Evolutionary conservation across 345 rosid species (phyloP), one percentile per base, ranked within the genome.

Genomic region (Brassica incana): DNA sequence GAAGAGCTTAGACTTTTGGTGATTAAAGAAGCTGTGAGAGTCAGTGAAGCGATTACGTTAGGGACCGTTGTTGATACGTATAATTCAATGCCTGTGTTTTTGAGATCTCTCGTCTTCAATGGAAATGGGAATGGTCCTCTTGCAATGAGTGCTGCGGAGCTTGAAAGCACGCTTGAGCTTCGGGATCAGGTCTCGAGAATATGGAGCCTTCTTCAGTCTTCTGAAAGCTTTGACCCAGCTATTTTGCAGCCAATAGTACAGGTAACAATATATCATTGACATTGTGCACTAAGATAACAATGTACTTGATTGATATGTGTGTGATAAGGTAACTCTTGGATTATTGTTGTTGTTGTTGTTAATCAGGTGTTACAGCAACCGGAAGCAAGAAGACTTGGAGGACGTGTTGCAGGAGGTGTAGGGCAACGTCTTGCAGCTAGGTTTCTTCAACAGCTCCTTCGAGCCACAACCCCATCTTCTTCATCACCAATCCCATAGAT

Each of bases 361-460:
- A 69, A 38, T 76, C 86, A 95, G 99, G 95, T 92, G 71, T 87
- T 95, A 80, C 97, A 90, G 83, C 94, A 91, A 84, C 93, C 89
- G 1, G 99, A 92, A 84, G 98, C 82, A 56, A 90, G 89, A 14
- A 84, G 72, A 83, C 86, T 95, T 0, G 97, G 97, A 38, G 89
- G 87, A 38, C 92, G 92, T 33, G 90, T 95, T 60, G 84, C 88
- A 38, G 88, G 94, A 30, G 98, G 97, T 77, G 87, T 91, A 69
- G 88, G 88, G 64, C 98, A 85, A 64, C 99, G 99, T 35, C 87
- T 95, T 52, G 94, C 97, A 9, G 99, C 99, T 23, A 84, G 99
- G 38, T 83, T 95, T 75, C 86, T 95, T 75, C 99, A 92, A 72
- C 99, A 92, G 80, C 78, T 95, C 40, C 94, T 95, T 15, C 89